Conservation (phyloP, 768 basidiomycete species). For the Amylocystis lapponica region DNA sequence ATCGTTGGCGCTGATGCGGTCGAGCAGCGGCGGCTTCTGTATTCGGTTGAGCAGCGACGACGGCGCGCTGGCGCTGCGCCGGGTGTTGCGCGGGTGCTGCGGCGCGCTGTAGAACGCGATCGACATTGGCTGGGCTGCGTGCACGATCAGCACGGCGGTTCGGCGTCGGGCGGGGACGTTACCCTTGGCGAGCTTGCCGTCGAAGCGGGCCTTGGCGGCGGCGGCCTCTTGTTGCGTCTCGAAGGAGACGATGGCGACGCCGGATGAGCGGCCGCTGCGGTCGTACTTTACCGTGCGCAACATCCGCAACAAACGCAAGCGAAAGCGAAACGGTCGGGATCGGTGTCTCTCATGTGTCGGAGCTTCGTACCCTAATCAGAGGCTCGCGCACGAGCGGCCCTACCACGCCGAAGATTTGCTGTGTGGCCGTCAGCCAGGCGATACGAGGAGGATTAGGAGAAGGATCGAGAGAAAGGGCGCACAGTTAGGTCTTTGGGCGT, state of each 20-base stretch:
- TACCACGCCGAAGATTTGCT: slow-evolving; percentile 90
- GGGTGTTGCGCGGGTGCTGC: slow-evolving; percentile 33
- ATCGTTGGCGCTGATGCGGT: slow-evolving; percentile 54
- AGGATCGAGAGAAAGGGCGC: slow-evolving; percentile 23
- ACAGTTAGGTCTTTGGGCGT: slow-evolving; percentile 86
- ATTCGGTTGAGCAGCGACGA: slow-evolving; percentile 69
- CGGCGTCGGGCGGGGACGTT: slow-evolving; percentile 6
- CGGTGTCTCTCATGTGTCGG: slow-evolving; percentile 53
- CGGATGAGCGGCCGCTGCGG: slow-evolving; percentile 88
- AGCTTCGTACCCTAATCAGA: slow-evolving; percentile 85
- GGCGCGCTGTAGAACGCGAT: slow-evolving; percentile 51
- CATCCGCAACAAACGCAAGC: slow-evolving; percentile 34
- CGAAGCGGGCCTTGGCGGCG: slow-evolving; percentile 76
- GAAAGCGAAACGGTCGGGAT: slow-evolving; percentile 34
- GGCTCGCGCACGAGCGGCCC: slow-evolving; percentile 92
- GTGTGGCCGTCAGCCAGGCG: not conserved
- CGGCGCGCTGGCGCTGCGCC: slow-evolving; percentile 41
- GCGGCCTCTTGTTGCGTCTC: slow-evolving; percentile 76
- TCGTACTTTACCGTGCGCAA: slow-evolving; percentile 74
- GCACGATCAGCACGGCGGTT: slow-evolving; percentile 1
- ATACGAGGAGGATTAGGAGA: slow-evolving; percentile 7
- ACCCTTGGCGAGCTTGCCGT: slow-evolving; percentile 90
- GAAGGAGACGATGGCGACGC: slow-evolving; percentile 74
- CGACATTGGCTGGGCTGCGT: slow-evolving; percentile 72
- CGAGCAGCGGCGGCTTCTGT: slow-evolving; percentile 64